Conservation (phyloP, 1,284 basidiomycete species). For the Cutaneotrichosporon cutaneum region DNA sequence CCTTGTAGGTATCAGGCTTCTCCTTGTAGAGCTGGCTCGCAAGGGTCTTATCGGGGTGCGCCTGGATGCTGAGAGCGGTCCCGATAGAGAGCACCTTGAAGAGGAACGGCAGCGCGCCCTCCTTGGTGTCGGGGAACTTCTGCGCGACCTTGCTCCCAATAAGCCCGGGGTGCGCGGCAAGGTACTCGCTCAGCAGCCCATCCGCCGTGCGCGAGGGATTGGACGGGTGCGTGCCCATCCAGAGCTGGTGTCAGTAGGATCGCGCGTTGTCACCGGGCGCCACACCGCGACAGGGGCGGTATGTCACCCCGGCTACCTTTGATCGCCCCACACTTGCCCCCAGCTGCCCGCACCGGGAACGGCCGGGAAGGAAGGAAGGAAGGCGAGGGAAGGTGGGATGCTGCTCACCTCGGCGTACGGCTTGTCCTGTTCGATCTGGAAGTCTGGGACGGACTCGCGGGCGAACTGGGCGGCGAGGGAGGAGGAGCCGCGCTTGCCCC, state of each 20-base stretch:
- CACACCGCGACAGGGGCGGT: background rate
- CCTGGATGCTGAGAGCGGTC: constrained; percentile 95
- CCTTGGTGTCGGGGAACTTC: constrained; percentile 61
- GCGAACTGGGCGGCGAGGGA: constrained; percentile 60
- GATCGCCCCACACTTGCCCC: no score
- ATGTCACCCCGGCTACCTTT: background rate
- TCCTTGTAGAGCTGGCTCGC: constrained; percentile 73
- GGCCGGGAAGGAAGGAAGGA: no score
- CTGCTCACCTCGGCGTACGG: constrained; percentile 68
- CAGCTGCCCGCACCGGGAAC: no score
- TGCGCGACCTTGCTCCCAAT: constrained; percentile 65
- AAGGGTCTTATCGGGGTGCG: constrained; percentile 90
- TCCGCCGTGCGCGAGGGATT: constrained; percentile 71
- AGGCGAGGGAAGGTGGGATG: no score
- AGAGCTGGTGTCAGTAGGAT: constrained; percentile 62
- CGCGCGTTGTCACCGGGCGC: background rate
- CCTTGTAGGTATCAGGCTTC: constrained; percentile 85
- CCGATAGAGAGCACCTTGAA: constrained; percentile 92
- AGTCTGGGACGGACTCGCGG: constrained; percentile 54
- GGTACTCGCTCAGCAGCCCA: constrained; percentile 61
- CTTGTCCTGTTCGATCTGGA: constrained; percentile 59
- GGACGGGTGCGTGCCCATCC: constrained; percentile 97
- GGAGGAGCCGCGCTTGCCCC: constrained; percentile 59
- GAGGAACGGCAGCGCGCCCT: constrained; percentile 82
- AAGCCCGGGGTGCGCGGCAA: constrained; percentile 66